These are phyloP conservation scores for Saccharomycopsis fermentans DNA, from an alignment of 805 yeast species.

Conservation along the genomic window DNA sequence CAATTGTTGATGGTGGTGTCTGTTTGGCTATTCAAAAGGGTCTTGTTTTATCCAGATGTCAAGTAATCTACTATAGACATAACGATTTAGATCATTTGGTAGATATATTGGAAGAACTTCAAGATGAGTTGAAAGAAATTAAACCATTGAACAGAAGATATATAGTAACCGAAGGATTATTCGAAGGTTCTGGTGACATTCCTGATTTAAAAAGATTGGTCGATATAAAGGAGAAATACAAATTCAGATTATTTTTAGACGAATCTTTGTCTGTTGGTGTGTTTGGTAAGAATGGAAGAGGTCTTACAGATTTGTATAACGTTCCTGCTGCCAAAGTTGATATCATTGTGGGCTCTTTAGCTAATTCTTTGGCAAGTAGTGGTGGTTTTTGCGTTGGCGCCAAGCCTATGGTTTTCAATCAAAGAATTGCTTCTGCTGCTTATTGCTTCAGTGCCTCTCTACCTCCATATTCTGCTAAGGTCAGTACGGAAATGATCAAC, in stretches of 20 bases:
- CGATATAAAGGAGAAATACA: conserved; percentile 68
- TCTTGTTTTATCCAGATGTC: conserved; percentile 74
- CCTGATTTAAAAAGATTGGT: conserved; percentile 60
- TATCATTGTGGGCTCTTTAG: conserved; percentile 80
- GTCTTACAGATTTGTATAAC: conserved; percentile 64
- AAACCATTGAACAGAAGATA: conserved; percentile 80
- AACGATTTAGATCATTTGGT: conserved; percentile 82
- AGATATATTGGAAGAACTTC: conserved; percentile 48
- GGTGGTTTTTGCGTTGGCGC: conserved; percentile 95
- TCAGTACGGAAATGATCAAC: conserved; percentile 44
- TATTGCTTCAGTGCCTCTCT: conserved; percentile 91
- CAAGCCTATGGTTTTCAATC: conserved; percentile 76
- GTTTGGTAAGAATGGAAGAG: conserved; percentile 77
- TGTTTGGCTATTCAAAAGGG: conserved; percentile 81
- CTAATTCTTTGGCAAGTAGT: conserved; percentile 68
- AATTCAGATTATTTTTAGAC: conserved; percentile 79
- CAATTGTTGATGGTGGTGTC: conserved; percentile 76
- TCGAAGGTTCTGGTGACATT: conserved; percentile 71
- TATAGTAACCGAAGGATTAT: conserved; percentile 85
- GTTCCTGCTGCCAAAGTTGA: conserved; percentile 58
- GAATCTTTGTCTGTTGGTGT: conserved; percentile 83
- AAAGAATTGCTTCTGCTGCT: conserved; percentile 80
- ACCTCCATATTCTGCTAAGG: conserved; percentile 81
- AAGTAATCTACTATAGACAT: conserved; percentile 64
- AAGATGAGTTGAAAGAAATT: conserved; percentile 50